A percentile compares a stretch with the other conserved stretches of the same genome.
Evolutionary conservation across 768 basidiomycete genomes (phyloP).

Genomic region (Psilocybe tampanensis): DNA sequence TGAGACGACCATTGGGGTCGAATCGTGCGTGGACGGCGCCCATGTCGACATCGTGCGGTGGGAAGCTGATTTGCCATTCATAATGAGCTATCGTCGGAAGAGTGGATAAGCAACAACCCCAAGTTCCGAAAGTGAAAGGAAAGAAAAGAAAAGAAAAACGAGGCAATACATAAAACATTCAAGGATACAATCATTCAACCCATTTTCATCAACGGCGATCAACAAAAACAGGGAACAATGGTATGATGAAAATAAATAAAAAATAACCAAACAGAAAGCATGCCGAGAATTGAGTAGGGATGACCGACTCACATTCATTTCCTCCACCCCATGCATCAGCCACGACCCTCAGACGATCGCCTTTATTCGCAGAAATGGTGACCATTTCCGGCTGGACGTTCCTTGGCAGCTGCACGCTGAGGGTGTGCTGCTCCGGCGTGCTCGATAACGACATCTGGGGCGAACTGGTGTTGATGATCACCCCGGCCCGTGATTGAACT

Average conservation of each 20-base stretch:
- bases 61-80: conserved; percentile 61
- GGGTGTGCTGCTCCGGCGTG: too few relatives aligned
- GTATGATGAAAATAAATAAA: too few relatives aligned
- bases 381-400: too few relatives aligned
- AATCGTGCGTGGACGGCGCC: conserved; percentile 51
- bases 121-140: background rate
- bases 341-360: conserved; percentile 56
- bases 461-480: conserved; percentile 17
- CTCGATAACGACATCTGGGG: conserved; percentile 50
- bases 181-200: too few relatives aligned
- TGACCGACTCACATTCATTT: conserved; percentile 58
- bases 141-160: background rate
- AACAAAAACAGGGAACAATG: background rate
- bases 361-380: conserved; percentile 61
- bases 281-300: too few relatives aligned
- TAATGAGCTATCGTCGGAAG: conserved; percentile 47
- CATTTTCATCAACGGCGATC: background rate
- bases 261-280: too few relatives aligned
- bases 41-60: conserved; percentile 58
- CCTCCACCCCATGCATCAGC: conserved; percentile 69
- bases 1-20: conserved; percentile 45
- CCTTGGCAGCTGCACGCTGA: too few relatives aligned
- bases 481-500: conserved; percentile 6
- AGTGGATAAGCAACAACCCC: background rate
- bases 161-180: too few relatives aligned